A percentile compares a stretch with the other conserved stretches of the same genome.
These are phyloP conservation scores for Candida maris DNA, from an alignment of 805 yeast genomes.

Conservation along the genomic window DNA sequence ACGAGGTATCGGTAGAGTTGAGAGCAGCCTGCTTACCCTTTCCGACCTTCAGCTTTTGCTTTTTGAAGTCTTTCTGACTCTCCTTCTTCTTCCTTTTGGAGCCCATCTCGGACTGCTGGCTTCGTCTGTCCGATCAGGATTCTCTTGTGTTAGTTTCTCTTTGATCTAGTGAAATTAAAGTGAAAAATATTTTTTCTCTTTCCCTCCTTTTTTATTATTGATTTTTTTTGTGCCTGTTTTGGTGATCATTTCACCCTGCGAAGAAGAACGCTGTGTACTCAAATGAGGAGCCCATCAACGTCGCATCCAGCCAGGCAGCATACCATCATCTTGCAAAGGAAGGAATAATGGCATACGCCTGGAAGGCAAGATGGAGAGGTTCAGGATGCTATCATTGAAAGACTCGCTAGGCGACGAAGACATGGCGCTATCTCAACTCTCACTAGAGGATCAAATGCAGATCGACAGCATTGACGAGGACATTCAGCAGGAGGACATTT, in stretches of 20 bases:
- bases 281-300: too few species aligned
- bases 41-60: conserved; percentile 84
- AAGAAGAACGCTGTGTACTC: too few species aligned
- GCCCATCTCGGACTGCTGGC: conserved; percentile 41
- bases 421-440: conserved; percentile 7
- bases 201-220: neutral
- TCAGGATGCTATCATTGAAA: conserved; percentile 8
- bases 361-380: conserved; percentile 18
- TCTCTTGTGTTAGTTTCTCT: too few species aligned
- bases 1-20: conserved; percentile 82
- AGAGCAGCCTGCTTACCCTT: conserved; percentile 68
- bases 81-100: conserved; percentile 57
- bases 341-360: too few species aligned
- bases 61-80: conserved; percentile 70
- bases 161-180: too few species aligned
- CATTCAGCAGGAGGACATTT: conserved; percentile 7
- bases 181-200: neutral
- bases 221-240: too few species aligned
- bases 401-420: conserved; percentile 14
- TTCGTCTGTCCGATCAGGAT: neutral
- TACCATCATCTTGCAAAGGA: too few species aligned
- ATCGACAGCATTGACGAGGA: conserved; percentile 13
- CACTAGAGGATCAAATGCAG: conserved; percentile 4
- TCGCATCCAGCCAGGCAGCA: too few species aligned
- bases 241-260: too few species aligned